These are phyloP conservation scores for Narthecium ossifragum DNA, from an alignment of 106 monocot genomes.

Conservation along the genomic window DNA sequence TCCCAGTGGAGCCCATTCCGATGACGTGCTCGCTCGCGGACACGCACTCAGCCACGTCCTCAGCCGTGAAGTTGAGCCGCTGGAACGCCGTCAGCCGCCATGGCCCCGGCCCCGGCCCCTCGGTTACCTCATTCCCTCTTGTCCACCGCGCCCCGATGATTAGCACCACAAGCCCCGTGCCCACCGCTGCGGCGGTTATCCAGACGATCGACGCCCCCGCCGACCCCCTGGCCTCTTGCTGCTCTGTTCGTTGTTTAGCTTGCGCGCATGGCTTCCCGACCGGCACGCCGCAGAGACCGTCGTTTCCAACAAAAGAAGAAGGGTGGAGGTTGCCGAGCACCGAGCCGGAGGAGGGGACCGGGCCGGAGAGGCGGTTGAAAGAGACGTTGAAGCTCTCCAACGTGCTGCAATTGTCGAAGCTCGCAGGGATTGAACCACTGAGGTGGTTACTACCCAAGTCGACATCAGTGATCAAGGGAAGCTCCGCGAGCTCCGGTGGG, in stretches of 20 bases:
- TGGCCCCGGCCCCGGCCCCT: slow-evolving; percentile 15
- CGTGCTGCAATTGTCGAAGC: slow-evolving; percentile 69
- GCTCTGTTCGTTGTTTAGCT: not conserved
- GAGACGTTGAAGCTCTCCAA: slow-evolving; percentile 86
- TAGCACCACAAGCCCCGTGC: slow-evolving; percentile 2
- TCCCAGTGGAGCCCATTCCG: slow-evolving; percentile 73
- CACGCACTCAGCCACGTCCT: slow-evolving; percentile 64
- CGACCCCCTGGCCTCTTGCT: not conserved
- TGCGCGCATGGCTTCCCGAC: slow-evolving; percentile 29
- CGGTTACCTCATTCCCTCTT: slow-evolving; percentile 3
- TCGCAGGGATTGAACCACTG: slow-evolving; percentile 48
- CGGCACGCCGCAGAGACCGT: slow-evolving; percentile 50
- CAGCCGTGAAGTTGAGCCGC: slow-evolving; percentile 73
- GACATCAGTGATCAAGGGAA: slow-evolving; percentile 78
- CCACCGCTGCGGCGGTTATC: slow-evolving; percentile 53
- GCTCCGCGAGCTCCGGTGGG: slow-evolving; percentile 47
- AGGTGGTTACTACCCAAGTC: slow-evolving; percentile 67
- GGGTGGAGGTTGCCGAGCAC: slow-evolving; percentile 35
- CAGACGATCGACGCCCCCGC: slow-evolving; percentile 40
- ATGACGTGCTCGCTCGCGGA: slow-evolving; percentile 48
- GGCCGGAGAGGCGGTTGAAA: slow-evolving; percentile 56
- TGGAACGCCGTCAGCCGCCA: slow-evolving; percentile 87
- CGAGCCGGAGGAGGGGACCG: slow-evolving; percentile 21
- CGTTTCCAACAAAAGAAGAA: slow-evolving; percentile 59
- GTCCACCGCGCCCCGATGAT: not conserved